Base-by-base conservation (phyloP, 331 rosid genomes). In the Cydonia oblonga region DNA sequence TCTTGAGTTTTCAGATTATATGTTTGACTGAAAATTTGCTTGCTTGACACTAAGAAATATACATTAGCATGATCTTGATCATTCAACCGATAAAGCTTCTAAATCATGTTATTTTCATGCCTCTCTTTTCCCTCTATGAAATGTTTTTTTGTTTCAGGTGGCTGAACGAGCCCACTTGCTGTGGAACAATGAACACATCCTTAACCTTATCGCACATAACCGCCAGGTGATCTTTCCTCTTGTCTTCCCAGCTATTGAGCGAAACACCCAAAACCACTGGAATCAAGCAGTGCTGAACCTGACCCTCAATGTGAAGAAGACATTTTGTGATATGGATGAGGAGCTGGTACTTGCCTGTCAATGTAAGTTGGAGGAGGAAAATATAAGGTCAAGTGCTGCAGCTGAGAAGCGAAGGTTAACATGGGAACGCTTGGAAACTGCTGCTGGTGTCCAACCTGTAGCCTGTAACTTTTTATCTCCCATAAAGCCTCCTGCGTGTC, bases 121-220 rank as follows among this genome's bases (percentile, higher is more conserved):
- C 42, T 35, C 42, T 9, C 42, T 35, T 35, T 35, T 35, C 42
- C 42, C 42, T 35, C 42, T 9, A 35, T 9, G 4, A 49, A 1
- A 5, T 35, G 42, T 35, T 29, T n/a, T 16, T 35, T 15, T 11
- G 19, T 46, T 61, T 61, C 83, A 92, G 97, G 97, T 92, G 66
- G 99, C 99, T 3, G 99, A 95, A 66, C 82, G 97, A 70, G 90
- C 99, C 20, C 99, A 91, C 82, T 82, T 95, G 86, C 86, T 95
- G 40, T 95, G 97, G 99, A 95, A 90, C 84, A 95, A 95, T 0
- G 99, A 91, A 80, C 95, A 87, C 81, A 71, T 95, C 77, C 88
- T 90, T n/a, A 87, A 86, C 60, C 93, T 91, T 33, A 78, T 91
- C 18, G 83, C 86, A 2, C 90, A 90, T 19, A 95, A 95, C 86